Conservation (phyloP, 208 protist species). For the Lotmaria passim region DNA sequence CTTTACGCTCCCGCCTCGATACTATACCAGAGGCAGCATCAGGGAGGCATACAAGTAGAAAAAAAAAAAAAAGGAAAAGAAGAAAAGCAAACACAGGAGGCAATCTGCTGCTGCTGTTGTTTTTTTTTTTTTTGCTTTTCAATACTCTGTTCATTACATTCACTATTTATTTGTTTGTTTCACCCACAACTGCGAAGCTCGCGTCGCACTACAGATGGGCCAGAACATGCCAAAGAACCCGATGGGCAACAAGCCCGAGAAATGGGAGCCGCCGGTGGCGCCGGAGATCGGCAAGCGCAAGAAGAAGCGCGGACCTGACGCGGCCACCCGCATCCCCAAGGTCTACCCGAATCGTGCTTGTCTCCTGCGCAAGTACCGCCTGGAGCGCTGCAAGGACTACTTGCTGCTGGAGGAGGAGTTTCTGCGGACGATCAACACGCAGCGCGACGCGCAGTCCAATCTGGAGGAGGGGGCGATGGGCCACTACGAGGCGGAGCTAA, state of each 20-base stretch:
- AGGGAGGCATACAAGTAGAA: no score
- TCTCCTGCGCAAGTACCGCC: constrained; percentile 96
- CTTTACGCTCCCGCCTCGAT: no score
- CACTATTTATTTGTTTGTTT: no score
- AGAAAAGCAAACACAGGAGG: no score
- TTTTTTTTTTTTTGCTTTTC: no score
- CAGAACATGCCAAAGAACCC: constrained; percentile 59
- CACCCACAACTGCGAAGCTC: no score
- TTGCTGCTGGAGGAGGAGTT: constrained; percentile 99
- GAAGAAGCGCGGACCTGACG: constrained; percentile 84
- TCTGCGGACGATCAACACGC: constrained; percentile 88
- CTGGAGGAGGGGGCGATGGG: constrained; percentile 82
- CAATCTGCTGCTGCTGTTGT: no score
- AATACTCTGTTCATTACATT: no score
- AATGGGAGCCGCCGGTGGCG: constrained; percentile 96
- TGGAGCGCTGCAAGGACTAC: constrained; percentile 99
- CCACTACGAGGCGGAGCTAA: constrained; percentile 94
- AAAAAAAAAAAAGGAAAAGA: no score
- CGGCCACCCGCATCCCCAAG: constrained; percentile 79
- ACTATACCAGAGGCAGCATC: no score
- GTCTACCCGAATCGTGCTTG: constrained; percentile 97
- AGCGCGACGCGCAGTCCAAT: constrained; percentile 83
- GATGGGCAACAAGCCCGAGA: constrained; percentile 63
- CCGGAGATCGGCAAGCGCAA: constrained; percentile 93
- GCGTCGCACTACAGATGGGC: constrained; percentile 56